A percentile compares a stretch with the other conserved stretches of the same genome.
phyloP scores from a whole-genome alignment of 495 filamentous ascomycete species.

The Penicillium lagena region DNA sequence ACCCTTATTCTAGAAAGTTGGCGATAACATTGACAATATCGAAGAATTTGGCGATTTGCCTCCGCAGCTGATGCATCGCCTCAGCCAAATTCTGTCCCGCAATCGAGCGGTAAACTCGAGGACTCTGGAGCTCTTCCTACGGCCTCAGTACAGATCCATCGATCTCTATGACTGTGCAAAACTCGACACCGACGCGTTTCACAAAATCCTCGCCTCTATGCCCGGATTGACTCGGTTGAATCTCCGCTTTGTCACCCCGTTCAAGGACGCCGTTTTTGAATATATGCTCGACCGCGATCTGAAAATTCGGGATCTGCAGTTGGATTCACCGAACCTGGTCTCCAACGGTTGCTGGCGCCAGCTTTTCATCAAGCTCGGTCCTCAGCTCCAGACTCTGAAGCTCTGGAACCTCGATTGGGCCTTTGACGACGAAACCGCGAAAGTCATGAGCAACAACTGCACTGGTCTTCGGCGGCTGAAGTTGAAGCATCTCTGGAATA shows the following conservation, averaged over 20 bases:
- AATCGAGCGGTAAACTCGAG: slow-evolving; percentile 61
- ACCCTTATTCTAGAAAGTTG: slow-evolving; percentile 51
- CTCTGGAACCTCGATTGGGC: slow-evolving; percentile 62
- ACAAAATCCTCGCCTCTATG: slow-evolving; percentile 71
- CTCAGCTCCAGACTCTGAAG: slow-evolving; percentile 57
- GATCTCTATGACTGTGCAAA: slow-evolving; percentile 73
- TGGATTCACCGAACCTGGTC: slow-evolving; percentile 76
- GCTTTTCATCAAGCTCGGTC: slow-evolving; percentile 56
- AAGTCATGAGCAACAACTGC: slow-evolving; percentile 51
- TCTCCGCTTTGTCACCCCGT: slow-evolving; percentile 73
- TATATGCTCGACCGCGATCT: slow-evolving; percentile 68
- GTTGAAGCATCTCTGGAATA: slow-evolving; percentile 51
- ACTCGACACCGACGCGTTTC: slow-evolving; percentile 66
- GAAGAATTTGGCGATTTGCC: slow-evolving; percentile 81
- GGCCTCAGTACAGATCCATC: slow-evolving; percentile 57
- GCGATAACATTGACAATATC: slow-evolving; percentile 71
- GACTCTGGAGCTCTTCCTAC: slow-evolving; percentile 74
- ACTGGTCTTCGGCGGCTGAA: slow-evolving; percentile 66
- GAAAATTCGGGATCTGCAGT: slow-evolving; percentile 52
- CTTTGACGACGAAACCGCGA: slow-evolving; percentile 62
- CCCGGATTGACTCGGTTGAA: slow-evolving; percentile 62
- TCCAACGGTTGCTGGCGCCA: slow-evolving; percentile 63
- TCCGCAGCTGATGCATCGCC: slow-evolving; percentile 56
- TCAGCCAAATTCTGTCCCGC: slow-evolving; percentile 77
- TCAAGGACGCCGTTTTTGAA: slow-evolving; percentile 75